phyloP scores from a whole-genome alignment of 768 basidiomycete genomes.

The Tylopilus sp. region DNA sequence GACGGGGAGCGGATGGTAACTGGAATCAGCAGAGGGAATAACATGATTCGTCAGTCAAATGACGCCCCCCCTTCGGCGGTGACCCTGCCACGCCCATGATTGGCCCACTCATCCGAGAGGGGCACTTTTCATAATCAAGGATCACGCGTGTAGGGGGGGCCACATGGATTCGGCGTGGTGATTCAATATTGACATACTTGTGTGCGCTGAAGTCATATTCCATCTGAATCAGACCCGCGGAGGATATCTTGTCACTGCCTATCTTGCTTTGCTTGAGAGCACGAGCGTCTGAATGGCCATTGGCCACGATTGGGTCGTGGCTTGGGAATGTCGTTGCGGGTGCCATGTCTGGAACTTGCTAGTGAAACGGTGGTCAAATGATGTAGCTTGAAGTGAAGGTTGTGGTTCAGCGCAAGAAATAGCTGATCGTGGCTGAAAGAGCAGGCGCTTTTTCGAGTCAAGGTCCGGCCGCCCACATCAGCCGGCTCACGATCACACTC shows the following conservation, averaged over 20 bases:
- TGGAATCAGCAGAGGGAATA: constrained; percentile 48
- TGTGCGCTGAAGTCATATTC: constrained; percentile 85
- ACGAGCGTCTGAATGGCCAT: constrained; percentile 12
- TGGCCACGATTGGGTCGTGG: constrained; percentile 1
- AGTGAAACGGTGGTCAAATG: not conserved
- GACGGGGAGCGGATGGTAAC: constrained; percentile 93
- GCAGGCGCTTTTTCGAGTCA: not conserved
- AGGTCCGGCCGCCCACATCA: constrained; percentile 21
- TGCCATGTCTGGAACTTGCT: constrained; percentile 18
- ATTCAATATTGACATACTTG: constrained; percentile 59
- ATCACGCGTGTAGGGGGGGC: constrained; percentile 21
- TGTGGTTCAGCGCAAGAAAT: constrained; percentile 1
- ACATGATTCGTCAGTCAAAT: constrained; percentile 32
- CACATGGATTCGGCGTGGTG: not conserved
- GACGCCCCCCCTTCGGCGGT: constrained; percentile 6
- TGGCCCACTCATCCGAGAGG: constrained; percentile 8
- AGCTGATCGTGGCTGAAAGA: not conserved
- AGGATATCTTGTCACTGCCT: constrained; percentile 37
- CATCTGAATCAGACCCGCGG: constrained; percentile 71
- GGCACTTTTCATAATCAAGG: constrained; percentile 6
- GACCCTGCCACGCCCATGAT: constrained; percentile 13
- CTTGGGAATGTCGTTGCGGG: constrained; percentile 17
- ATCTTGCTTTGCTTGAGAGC: constrained; percentile 16
- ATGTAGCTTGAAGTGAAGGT: not conserved
- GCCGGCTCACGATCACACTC: not conserved